Evolutionary conservation across 228 moss, liverwort and hornwort species (phyloP).

Genomic region (Sphagnum magellanicum): DNA sequence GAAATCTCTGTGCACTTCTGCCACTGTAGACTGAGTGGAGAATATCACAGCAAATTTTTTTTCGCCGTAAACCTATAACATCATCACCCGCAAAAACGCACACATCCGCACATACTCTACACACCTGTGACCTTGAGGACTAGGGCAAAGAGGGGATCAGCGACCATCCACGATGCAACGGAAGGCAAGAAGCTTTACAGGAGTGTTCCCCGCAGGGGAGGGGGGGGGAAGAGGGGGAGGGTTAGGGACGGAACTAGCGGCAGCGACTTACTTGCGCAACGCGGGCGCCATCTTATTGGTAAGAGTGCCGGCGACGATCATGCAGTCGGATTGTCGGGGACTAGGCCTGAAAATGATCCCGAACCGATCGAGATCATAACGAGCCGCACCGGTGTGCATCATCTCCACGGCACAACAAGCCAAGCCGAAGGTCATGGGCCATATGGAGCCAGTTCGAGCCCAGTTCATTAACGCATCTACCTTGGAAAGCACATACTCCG

Average conservation of each 20-base stretch:
- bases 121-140: not conserved
- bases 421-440: conserved; percentile 93
- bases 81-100: not conserved
- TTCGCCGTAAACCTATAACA: no score
- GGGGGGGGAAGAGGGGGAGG: no score
- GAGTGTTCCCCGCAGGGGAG: no score
- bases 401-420: conserved; percentile 97
- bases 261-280: conserved; percentile 61
- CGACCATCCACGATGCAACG: not conserved
- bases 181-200: not conserved
- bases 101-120: not conserved
- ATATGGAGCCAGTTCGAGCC: conserved; percentile 87
- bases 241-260: no score
- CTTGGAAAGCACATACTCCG: conserved; percentile 84
- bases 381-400: conserved; percentile 94
- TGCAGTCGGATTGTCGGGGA: conserved; percentile 89
- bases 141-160: not conserved
- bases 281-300: conserved; percentile 99
- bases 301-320: conserved; percentile 94
- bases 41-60: no score
- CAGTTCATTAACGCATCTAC: conserved; percentile 96
- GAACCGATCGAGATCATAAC: conserved; percentile 87
- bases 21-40: no score
- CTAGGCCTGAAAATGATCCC: conserved; percentile 92
- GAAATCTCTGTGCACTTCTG: no score